These are phyloP conservation scores for Solanum sitiens DNA, from an alignment of 257 asterid genomes.

Conservation along the genomic window DNA sequence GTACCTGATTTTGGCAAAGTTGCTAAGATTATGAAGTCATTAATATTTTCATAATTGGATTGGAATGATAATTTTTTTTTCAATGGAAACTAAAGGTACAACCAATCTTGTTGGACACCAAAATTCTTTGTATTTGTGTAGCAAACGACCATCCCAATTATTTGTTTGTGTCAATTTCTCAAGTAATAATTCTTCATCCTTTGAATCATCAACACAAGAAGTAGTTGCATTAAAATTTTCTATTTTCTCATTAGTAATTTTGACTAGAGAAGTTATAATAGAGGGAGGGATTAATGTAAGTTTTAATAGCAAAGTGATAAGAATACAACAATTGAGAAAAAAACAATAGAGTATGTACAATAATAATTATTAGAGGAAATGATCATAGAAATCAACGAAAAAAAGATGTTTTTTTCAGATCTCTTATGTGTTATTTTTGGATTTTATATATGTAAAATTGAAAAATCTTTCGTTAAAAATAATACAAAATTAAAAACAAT, in stretches of 20 bases:
- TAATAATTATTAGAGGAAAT: no score
- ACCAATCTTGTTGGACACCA: constrained; percentile 8
- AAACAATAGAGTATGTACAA: background rate
- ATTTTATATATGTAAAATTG: background rate
- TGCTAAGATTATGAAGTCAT: background rate
- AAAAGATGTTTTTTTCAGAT: no score
- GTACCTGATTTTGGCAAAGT: constrained; percentile 25
- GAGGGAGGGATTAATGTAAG: background rate
- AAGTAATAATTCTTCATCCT: background rate
- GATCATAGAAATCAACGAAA: no score
- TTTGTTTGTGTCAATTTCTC: no score
- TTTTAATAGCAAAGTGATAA: background rate
- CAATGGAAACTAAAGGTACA: background rate
- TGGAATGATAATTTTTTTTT: background rate
- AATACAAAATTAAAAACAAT: background rate
- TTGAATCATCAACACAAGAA: background rate
- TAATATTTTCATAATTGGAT: background rate
- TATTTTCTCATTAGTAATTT: background rate
- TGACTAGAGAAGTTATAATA: background rate
- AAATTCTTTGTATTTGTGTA: background rate
- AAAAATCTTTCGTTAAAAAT: background rate
- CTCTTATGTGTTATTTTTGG: background rate
- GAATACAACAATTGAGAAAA: background rate
- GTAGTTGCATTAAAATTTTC: background rate
- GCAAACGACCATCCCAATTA: background rate